phyloP scores from a whole-genome alignment of 1,284 basidiomycete species.

The Melampsora occidentalis region DNA sequence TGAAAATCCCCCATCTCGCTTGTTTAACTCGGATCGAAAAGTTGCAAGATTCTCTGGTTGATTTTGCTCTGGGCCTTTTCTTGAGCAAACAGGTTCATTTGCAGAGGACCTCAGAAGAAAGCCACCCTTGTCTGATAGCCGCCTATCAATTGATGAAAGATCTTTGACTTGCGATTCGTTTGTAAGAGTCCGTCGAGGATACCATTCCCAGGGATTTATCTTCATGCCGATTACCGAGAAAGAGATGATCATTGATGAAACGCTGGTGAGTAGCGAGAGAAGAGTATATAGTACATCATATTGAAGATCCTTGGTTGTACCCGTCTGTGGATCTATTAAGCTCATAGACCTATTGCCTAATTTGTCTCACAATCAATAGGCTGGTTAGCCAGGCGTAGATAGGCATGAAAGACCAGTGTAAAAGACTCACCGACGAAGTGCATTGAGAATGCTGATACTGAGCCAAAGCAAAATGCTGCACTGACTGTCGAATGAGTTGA shows the following conservation, averaged over 20 bases:
- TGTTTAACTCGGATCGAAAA: no score
- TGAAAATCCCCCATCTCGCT: no score
- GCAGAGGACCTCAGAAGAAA: background rate
- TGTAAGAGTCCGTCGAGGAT: background rate
- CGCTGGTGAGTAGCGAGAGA: conserved; percentile 56
- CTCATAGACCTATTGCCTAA: background rate
- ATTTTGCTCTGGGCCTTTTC: no score
- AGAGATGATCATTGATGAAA: conserved; percentile 56
- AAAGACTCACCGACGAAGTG: background rate
- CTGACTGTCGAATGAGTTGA: background rate
- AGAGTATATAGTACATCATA: conserved; percentile 56
- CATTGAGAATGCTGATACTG: conserved; percentile 2
- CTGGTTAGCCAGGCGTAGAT: background rate
- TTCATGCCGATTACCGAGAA: conserved; percentile 58
- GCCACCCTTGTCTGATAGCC: background rate
- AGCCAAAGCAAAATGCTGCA: conserved; percentile 1
- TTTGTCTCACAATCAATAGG: background rate
- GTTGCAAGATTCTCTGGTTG: no score
- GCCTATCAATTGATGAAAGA: background rate
- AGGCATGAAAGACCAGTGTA: background rate
- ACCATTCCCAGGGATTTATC: conserved; percentile 43
- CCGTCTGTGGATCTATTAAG: conserved; percentile 29
- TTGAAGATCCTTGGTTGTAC: conserved; percentile 51
- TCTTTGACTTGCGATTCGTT: background rate
- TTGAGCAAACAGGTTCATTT: no score